Conservation (phyloP, 225 moss, liverwort and hornwort species). For the Pleurozium schreberi region DNA sequence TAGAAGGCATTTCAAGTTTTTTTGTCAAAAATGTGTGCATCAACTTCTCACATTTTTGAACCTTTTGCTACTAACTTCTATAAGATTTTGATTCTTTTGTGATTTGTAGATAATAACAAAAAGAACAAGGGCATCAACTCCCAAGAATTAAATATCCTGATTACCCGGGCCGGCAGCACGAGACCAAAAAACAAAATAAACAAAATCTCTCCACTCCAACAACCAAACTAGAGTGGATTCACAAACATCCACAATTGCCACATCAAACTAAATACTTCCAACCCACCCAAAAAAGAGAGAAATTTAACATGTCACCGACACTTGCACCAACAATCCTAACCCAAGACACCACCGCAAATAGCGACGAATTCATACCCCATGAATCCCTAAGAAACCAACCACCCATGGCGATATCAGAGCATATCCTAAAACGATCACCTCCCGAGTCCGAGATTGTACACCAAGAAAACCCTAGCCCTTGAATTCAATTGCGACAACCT, state of each 20-base stretch:
- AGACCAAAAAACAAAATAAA: not conserved
- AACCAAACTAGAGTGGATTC: not conserved
- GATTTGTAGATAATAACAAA: too few species aligned
- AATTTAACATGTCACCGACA: not conserved
- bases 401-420: not conserved
- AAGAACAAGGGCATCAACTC: too few species aligned
- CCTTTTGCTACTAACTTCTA: too few species aligned
- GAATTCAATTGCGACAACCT: not conserved
- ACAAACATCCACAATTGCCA: not conserved
- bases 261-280: not conserved
- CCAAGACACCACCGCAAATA: not conserved
- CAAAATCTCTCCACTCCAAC: not conserved
- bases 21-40: too few species aligned
- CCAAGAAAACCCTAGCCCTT: not conserved
- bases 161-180: not conserved
- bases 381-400: conserved; percentile 12
- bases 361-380: not conserved
- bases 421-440: not conserved
- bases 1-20: too few species aligned
- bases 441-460: not conserved
- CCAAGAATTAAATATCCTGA: not conserved
- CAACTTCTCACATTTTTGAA: too few species aligned
- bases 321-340: not conserved
- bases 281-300: not conserved
- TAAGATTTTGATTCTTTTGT: too few species aligned